These are phyloP conservation scores for Candida silvicultrix DNA, from an alignment of 805 yeast species.

Conservation along the genomic window DNA sequence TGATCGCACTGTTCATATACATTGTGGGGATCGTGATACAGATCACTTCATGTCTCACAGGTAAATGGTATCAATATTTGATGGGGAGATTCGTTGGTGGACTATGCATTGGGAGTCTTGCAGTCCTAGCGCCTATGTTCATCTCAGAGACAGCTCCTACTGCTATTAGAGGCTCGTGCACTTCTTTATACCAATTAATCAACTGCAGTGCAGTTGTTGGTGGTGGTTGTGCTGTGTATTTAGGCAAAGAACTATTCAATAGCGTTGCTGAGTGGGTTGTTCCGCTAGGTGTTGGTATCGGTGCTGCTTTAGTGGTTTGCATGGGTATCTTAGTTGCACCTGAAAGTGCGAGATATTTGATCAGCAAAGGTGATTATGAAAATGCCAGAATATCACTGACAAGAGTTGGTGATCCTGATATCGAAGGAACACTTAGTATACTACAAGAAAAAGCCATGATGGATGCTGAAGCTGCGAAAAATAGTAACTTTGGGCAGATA, in stretches of 20 bases:
- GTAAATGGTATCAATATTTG: conserved; percentile 56
- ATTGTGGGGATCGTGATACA: conserved; percentile 55
- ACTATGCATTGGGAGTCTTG: conserved; percentile 64
- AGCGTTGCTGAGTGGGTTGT: conserved; percentile 61
- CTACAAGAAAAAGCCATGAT: conserved; percentile 5
- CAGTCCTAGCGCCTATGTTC: conserved; percentile 69
- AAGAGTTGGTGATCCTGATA: conserved; percentile 37
- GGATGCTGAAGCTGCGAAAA: conserved; percentile 4
- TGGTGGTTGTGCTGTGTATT: conserved; percentile 59
- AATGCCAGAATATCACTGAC: conserved; percentile 51
- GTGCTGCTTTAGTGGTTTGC: conserved; percentile 39
- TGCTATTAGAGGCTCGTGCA: conserved; percentile 60
- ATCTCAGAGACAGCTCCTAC: conserved; percentile 65
- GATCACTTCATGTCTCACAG: conserved; percentile 37
- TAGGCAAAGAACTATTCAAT: conserved; percentile 31
- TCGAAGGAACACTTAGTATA: conserved; percentile 16
- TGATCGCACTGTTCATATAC: conserved; percentile 47
- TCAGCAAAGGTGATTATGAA: conserved; percentile 40
- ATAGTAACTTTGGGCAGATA: neutral
- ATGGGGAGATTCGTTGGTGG: conserved; percentile 68
- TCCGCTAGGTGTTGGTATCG: conserved; percentile 48
- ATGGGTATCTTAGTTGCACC: conserved; percentile 60
- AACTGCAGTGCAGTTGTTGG: conserved; percentile 60
- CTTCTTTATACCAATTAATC: conserved; percentile 56
- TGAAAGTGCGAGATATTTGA: conserved; percentile 60